Evolutionary conservation across 345 rosid genomes (phyloP), one percentile per base, ranked within the genome.

Genomic region (Pistacia integerrima): DNA sequence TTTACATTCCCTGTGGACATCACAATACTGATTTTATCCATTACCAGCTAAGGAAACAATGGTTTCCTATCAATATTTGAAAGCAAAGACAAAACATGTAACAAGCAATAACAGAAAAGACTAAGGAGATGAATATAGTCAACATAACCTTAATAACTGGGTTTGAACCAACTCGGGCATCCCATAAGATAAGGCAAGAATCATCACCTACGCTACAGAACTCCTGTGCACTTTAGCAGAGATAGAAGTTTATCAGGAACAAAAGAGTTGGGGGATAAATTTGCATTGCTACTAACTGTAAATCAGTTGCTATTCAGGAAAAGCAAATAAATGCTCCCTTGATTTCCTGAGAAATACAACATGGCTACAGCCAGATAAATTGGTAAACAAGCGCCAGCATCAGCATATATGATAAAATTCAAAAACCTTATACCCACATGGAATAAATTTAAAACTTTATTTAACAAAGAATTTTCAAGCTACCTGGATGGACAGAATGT

Each of bases 131-230:
- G 59, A 61, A 12, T 38, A 67, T 9, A 20, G 72, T 25, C 35
- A 22, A 20, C 12, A 33, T 48, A 67, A 94, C 99, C 98, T 97
- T 97, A 22, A 89, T 80, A 69, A 83, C 83, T 52, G 98, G 99
- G 82, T 85, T 85, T 60, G 92, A 82, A 66, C 99, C 99, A 74
- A 83, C 82, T 63, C 99, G 96, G 57, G 96, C 97, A 97, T 94
- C 98, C 99, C 99, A 97, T 14, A 97, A 80, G 82, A 97, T 94
- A 72, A 97, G 99, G 88, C 99, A 92, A 78, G 99, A 91, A 85
- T 97, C 99, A 80, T 97, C 99, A 79, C 98, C 98, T 49, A 97
- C 99, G 60, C 99, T 97, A 83, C 98, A 92, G 81, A 97, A 97
- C 80, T 97, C 99, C 87, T 90, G 98, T 2, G 89, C 97, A 87